phyloP scores from a whole-genome alignment of 75 land plant species.

The Pinus taeda region DNA sequence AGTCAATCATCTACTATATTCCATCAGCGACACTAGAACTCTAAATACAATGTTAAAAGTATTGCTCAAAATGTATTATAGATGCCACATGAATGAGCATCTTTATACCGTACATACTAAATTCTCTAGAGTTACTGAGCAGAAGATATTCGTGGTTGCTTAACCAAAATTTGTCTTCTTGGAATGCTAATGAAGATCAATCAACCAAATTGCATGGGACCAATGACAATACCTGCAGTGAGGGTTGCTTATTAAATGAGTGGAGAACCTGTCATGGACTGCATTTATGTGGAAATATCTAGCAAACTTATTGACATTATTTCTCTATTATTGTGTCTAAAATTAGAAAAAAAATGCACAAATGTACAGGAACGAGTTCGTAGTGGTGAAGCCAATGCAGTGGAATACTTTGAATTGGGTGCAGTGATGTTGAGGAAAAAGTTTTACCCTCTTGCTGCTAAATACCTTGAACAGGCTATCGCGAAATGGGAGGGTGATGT shows the following conservation, averaged over 20 bases:
- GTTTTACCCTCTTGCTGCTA: slow-evolving; percentile 79
- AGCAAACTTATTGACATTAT: neutral
- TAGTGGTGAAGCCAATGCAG: slow-evolving; percentile 90
- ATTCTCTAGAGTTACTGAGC: neutral
- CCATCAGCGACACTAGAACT: neutral
- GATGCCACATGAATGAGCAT: neutral
- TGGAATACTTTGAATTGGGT: slow-evolving; percentile 92
- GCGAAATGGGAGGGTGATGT: slow-evolving; percentile 98
- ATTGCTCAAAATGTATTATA: neutral
- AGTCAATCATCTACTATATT: neutral
- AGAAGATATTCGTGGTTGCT: neutral
- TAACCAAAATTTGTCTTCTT: neutral
- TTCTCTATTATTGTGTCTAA: neutral
- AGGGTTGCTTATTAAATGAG: neutral
- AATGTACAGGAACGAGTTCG: slow-evolving; percentile 86
- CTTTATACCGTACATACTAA: neutral
- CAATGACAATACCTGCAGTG: neutral
- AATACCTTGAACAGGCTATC: slow-evolving; percentile 85
- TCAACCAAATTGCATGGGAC: neutral
- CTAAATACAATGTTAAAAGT: neutral
- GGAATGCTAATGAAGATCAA: neutral
- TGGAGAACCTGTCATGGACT: neutral
- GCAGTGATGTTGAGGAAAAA: slow-evolving; percentile 99
- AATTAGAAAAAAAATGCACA: neutral
- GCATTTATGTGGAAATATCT: neutral